phyloP scores from a whole-genome alignment of 1,139 yeast species.

The Sugiyamaella japonica region DNA sequence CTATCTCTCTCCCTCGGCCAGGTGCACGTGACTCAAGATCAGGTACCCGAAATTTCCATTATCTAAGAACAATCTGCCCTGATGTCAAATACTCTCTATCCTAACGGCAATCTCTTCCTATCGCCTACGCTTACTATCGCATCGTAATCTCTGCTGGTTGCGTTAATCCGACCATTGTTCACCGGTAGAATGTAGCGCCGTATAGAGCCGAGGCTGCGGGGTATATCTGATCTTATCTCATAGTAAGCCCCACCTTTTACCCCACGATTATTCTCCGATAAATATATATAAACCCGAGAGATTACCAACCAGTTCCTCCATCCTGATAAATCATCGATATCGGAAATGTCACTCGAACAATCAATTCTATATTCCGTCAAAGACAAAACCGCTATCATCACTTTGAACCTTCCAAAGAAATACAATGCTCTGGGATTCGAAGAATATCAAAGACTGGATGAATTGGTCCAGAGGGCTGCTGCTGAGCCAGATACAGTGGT shows the following conservation, averaged over 20 bases:
- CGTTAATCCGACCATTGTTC: too few relatives aligned
- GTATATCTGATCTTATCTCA: not conserved
- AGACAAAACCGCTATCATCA: conserved; percentile 62
- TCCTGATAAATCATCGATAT: too few relatives aligned
- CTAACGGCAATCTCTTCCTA: too few relatives aligned
- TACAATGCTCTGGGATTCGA: conserved; percentile 68
- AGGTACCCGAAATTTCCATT: too few relatives aligned
- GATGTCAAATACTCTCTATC: too few relatives aligned
- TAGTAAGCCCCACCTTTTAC: not conserved
- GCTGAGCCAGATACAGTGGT: conserved; percentile 61
- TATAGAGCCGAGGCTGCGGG: not conserved
- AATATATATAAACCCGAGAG: not conserved
- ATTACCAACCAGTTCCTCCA: too few relatives aligned
- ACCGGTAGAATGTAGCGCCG: conserved; percentile 1
- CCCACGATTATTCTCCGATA: not conserved
- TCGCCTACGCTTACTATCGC: too few relatives aligned
- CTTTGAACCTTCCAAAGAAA: conserved; percentile 60
- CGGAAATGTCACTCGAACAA: conserved; percentile 8
- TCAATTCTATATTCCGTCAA: conserved; percentile 45
- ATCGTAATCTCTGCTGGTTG: too few relatives aligned
- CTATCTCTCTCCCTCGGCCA: too few relatives aligned
- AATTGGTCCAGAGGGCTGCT: conserved; percentile 63
- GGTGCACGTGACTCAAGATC: too few relatives aligned
- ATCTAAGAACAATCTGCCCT: too few relatives aligned
- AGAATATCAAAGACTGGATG: conserved; percentile 66